Conservation (phyloP, 106 monocot species). For the Phalaenopsis equestris region DNA sequence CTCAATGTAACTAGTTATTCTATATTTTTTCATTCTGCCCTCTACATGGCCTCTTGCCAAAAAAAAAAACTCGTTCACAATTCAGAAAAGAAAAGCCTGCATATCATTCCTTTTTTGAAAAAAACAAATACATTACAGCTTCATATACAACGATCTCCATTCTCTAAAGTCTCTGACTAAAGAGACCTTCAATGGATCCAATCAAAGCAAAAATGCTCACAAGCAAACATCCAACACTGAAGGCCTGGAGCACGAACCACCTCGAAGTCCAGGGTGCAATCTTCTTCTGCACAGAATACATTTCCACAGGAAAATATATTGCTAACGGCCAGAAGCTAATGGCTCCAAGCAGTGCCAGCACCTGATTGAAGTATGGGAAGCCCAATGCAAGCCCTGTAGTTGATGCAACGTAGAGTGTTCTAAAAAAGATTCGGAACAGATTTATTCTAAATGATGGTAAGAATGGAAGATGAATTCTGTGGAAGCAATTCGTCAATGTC, state of each 20-base stretch:
- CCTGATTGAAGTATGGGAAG: conserved; percentile 87
- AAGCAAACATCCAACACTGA: conserved; percentile 49
- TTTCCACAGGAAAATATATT: conserved; percentile 83
- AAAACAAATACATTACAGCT: too few relatives aligned
- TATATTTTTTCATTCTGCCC: too few relatives aligned
- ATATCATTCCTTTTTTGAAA: too few relatives aligned
- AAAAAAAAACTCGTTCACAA: too few relatives aligned
- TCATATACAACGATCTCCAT: neutral
- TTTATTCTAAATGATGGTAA: conserved; percentile 26
- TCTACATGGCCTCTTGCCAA: too few relatives aligned
- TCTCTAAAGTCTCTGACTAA: conserved; percentile 38
- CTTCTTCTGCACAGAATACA: conserved; percentile 70
- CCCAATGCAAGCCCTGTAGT: conserved; percentile 55
- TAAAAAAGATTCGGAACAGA: conserved; percentile 44
- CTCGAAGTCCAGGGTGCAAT: conserved; percentile 38
- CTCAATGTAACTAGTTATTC: too few relatives aligned
- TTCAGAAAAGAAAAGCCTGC: too few relatives aligned
- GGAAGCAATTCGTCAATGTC: conserved; percentile 32
- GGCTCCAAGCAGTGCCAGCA: conserved; percentile 63
- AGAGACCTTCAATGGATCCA: conserved; percentile 65
- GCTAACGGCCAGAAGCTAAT: conserved; percentile 73
- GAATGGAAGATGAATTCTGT: conserved; percentile 31
- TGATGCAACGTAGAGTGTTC: conserved; percentile 48
- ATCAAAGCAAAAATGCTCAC: conserved; percentile 44
- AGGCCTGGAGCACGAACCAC: conserved; percentile 45